Percentiles rank a stretch among this genome's conserved stretches.
Evolutionary conservation across 176 grass and related monocot genomes (phyloP).

Genomic region (Aegilops umbellulata): DNA sequence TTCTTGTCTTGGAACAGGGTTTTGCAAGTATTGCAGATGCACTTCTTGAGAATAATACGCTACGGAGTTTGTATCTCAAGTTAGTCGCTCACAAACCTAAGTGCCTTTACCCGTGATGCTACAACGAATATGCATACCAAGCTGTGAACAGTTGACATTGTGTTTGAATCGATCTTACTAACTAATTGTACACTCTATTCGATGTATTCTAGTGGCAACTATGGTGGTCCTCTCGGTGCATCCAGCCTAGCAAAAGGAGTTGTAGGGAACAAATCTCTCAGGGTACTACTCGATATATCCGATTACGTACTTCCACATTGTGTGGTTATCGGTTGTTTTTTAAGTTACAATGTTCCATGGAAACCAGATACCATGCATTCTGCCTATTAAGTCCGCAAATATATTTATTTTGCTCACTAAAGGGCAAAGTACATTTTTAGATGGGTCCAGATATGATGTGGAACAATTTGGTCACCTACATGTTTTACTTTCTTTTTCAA

Average conservation of each 20-base stretch:
- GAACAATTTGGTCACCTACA: not conserved
- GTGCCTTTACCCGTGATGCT: conserved; percentile 23
- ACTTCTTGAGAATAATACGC: conserved; percentile 80
- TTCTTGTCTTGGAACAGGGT: conserved; percentile 62
- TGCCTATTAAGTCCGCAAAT: not conserved
- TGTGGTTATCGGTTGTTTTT: not conserved
- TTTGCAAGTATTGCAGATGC: conserved; percentile 93
- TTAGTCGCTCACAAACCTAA: conserved; percentile 45
- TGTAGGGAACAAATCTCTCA: conserved; percentile 90
- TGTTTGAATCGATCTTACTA: conserved; percentile 31
- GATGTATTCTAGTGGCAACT: conserved; percentile 79
- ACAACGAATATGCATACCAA: conserved; percentile 9
- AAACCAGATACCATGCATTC: not conserved
- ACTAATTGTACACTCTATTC: conserved; percentile 22
- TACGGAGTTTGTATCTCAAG: conserved; percentile 92
- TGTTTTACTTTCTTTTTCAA: not conserved
- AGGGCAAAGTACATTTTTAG: not conserved
- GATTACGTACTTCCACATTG: not conserved
- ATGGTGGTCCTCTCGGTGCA: conserved; percentile 92
- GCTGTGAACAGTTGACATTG: conserved; percentile 4
- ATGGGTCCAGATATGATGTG: not conserved
- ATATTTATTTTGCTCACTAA: conserved; percentile 4
- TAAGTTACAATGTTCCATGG: not conserved
- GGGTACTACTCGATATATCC: conserved; percentile 52
- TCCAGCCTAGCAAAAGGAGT: conserved; percentile 82